Conservation (phyloP, 495 filamentous ascomycete genomes). For the Clohesyomyces aquaticus region DNA sequence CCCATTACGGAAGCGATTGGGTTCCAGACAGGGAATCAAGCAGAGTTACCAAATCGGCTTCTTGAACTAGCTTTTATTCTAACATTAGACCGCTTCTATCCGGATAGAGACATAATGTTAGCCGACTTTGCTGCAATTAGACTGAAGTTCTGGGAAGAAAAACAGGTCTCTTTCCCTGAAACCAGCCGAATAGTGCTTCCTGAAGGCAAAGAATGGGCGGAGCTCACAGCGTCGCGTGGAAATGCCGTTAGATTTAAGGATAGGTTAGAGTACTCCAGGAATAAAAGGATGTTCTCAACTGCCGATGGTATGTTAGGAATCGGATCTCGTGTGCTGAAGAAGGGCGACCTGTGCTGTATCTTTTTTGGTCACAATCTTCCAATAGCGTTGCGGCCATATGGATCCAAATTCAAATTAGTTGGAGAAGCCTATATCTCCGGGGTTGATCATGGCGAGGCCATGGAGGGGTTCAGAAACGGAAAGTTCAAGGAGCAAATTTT, state of each 20-base stretch:
- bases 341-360: slow-evolving; percentile 2
- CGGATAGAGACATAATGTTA: no score
- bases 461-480: no score
- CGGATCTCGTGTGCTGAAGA: neutral
- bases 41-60: no score
- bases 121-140: no score
- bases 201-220: neutral
- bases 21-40: no score
- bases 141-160: no score
- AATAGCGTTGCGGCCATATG: neutral
- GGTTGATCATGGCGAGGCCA: neutral
- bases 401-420: neutral
- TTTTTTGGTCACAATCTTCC: neutral
- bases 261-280: neutral
- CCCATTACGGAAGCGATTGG: no score
- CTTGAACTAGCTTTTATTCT: no score
- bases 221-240: neutral
- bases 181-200: no score
- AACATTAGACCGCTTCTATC: no score
- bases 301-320: neutral
- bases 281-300: neutral
- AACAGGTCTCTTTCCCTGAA: no score
- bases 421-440: neutral
- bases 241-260: neutral
- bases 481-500: no score